phyloP scores from a whole-genome alignment of 1,139 yeast genomes.

The Wickerhamomyces sp. region DNA sequence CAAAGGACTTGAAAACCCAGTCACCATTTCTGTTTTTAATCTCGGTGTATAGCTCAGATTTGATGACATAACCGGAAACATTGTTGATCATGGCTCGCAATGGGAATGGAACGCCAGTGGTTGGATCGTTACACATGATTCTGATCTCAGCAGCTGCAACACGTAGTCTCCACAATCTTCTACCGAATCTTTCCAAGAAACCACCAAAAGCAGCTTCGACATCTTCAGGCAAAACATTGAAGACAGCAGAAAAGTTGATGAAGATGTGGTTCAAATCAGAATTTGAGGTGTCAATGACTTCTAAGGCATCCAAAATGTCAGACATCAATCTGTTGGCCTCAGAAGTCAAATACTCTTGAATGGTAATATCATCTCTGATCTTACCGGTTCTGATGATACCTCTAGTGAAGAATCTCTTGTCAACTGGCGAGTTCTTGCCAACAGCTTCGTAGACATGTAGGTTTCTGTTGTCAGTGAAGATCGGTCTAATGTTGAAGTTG shows the following conservation, averaged over 20 bases:
- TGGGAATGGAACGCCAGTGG: constrained; percentile 86
- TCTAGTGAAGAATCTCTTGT: constrained; percentile 92
- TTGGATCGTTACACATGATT: constrained; percentile 88
- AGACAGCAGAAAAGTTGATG: constrained; percentile 92
- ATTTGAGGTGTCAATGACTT: constrained; percentile 89
- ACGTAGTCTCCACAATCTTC: constrained; percentile 94
- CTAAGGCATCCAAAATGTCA: constrained; percentile 91
- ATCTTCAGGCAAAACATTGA: constrained; percentile 89
- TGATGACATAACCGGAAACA: constrained; percentile 95
- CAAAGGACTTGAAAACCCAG: constrained; percentile 95
- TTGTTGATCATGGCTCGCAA: constrained; percentile 93
- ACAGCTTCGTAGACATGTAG: constrained; percentile 96
- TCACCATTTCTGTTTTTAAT: constrained; percentile 88
- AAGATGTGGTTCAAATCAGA: constrained; percentile 95
- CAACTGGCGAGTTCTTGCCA: constrained; percentile 90
- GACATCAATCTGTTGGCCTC: constrained; percentile 96
- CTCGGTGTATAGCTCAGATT: constrained; percentile 91
- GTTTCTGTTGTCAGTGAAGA: constrained; percentile 94
- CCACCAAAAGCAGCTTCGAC: constrained; percentile 98
- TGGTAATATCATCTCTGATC: constrained; percentile 85
- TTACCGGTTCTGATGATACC: constrained; percentile 97
- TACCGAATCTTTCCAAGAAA: constrained; percentile 94
- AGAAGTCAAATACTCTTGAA: constrained; percentile 88
- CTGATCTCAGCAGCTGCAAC: constrained; percentile 97
- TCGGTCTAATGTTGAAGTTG: constrained; percentile 90